phyloP scores from a whole-genome alignment of 1,284 basidiomycete species.

The Melanopsichium pennsylvanicum region DNA sequence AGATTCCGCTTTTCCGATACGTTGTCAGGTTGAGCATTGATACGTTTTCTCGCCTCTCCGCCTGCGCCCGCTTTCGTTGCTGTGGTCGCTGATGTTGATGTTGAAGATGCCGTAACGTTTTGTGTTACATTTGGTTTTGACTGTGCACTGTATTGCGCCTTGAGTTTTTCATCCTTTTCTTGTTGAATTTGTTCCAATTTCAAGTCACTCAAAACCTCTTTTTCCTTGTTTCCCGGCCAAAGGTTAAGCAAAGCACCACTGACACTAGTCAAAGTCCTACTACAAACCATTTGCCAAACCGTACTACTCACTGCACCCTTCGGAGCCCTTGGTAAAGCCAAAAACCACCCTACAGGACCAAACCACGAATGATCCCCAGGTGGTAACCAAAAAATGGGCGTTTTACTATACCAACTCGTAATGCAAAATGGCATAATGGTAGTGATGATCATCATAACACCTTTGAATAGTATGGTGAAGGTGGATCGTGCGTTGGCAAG shows the following conservation, averaged over 20 bases:
- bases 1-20: slow-evolving; percentile 26
- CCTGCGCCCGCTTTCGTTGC: too few relatives aligned
- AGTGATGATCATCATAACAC: slow-evolving; percentile 54
- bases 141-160: too few relatives aligned
- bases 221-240: slow-evolving; percentile 22
- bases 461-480: slow-evolving; percentile 53
- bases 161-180: slow-evolving; percentile 1
- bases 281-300: slow-evolving; percentile 46
- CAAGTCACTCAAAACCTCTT: slow-evolving; percentile 12
- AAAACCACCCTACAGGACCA: slow-evolving; percentile 54
- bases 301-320: slow-evolving; percentile 46
- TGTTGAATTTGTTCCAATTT: slow-evolving; percentile 9
- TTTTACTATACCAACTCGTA: slow-evolving; percentile 60
- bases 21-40: slow-evolving; percentile 6
- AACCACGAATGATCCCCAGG: slow-evolving; percentile 52
- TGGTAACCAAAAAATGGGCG: slow-evolving; percentile 64
- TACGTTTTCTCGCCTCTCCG: slow-evolving; percentile 20
- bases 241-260: slow-evolving; percentile 8
- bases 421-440: slow-evolving; percentile 57
- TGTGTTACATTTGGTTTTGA: too few relatives aligned
- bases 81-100: not conserved
- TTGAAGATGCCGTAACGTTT: too few relatives aligned
- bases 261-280: slow-evolving; percentile 23
- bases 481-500: slow-evolving; percentile 39
- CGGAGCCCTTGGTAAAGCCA: slow-evolving; percentile 53